Evolutionary conservation across 352 stramenopile genomes (phyloP), one percentile per base, ranked within the genome.

Genomic region (Phytophthora kernoviae): DNA sequence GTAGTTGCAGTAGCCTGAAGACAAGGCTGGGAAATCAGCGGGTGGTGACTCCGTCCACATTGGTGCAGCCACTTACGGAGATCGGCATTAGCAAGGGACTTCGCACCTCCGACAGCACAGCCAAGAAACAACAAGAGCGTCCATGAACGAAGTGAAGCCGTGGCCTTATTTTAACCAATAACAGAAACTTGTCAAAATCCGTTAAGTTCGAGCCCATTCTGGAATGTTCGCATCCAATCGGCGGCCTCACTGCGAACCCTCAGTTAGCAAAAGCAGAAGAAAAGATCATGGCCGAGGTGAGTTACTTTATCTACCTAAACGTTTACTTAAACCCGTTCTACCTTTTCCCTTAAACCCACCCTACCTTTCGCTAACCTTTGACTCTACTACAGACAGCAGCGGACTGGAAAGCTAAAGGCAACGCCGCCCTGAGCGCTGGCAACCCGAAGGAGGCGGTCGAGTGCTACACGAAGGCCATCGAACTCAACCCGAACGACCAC

Each of bases 391-490:
- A 69, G 62, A 75, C 67, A 47, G 81, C 78, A 45, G 78, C 73
- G 20, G 72, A 74, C 40, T 91, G 79, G 82, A 99, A 99, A 81
- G 92, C 87, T 20, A 90, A 98, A 69, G 98, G 97, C 62, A 99
- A 99, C 68, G 89, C 87, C 12, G 94, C 94, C 34, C 82, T 99
- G 47, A 89, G 96, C 70, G 81, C 79, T 2, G 93, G 96, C 49
- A 95, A 99, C 60, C 84, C 92, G 37, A 88, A 98, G 30, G 88
- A 98, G 56, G 97, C 98, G 26, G 98, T 99, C 33, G 77, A 95
- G 53, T 92, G 89, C 65, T 99, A 99, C 86, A 97, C 96, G 22
- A 75, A 98, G 65, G 97, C 97, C 50, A 99, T 99, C 62, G 90
- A 91, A 34, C 59, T 98, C 36, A 90, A 99, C 69, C 84, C 90